phyloP scores from a whole-genome alignment of 2,329 filamentous ascomycete species.

The Myriosclerotinia duriaeana region DNA sequence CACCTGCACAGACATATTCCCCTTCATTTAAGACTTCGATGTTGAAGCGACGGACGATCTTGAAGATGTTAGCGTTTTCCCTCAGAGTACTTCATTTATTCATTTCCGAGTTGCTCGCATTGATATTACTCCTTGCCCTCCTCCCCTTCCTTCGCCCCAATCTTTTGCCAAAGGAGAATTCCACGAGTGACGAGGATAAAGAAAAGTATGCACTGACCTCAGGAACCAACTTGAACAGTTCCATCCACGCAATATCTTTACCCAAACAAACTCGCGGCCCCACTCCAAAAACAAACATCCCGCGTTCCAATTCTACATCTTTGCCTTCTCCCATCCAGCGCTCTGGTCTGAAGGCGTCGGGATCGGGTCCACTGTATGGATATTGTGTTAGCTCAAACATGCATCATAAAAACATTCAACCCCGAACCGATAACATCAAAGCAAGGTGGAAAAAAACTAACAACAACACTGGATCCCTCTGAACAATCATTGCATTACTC shows the following conservation, averaged over 20 bases:
- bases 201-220: constrained; percentile 26
- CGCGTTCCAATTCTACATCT: constrained; percentile 25
- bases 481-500: constrained; percentile 55
- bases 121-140: no score
- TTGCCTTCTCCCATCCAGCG: constrained; percentile 48
- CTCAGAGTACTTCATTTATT: not conserved
- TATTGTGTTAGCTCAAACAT: not conserved
- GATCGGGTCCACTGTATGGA: constrained; percentile 45
- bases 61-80: not conserved
- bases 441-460: not conserved
- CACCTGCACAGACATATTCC: constrained; percentile 30
- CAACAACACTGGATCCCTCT: constrained; percentile 50
- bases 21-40: constrained; percentile 29
- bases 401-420: not conserved
- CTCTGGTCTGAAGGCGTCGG: constrained; percentile 54
- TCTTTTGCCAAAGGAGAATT: not conserved
- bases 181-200: not conserved
- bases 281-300: constrained; percentile 32
- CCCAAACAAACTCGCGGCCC: constrained; percentile 34
- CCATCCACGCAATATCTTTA: constrained; percentile 36
- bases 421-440: not conserved
- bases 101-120: no score
- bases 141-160: not conserved
- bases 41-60: constrained; percentile 28
- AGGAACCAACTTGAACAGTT: constrained; percentile 33